Conservation (phyloP, 176 grass and related monocot species). For the Canna indica region DNA sequence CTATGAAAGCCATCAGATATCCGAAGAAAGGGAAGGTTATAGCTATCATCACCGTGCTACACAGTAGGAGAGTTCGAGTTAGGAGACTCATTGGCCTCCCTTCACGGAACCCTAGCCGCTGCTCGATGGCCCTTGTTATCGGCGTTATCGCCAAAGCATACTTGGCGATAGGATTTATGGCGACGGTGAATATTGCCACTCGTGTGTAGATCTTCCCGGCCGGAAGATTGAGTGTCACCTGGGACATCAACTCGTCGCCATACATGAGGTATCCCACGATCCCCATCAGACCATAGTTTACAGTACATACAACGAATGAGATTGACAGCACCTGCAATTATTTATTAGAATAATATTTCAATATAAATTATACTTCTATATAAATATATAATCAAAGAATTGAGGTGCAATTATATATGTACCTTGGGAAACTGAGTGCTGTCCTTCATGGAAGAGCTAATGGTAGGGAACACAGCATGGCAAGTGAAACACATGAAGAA, state of each 20-base stretch:
- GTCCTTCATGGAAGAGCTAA: conserved; percentile 65
- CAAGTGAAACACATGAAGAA: conserved; percentile 85
- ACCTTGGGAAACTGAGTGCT: conserved; percentile 63
- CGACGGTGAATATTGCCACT: conserved; percentile 69
- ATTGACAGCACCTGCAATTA: conserved; percentile 39
- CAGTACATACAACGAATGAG: conserved; percentile 51
- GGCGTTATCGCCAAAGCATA: conserved; percentile 59
- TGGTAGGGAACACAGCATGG: conserved; percentile 74
- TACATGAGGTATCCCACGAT: conserved; percentile 78
- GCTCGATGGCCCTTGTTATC: conserved; percentile 42
- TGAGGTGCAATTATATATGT: too few species aligned
- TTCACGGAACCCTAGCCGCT: conserved; percentile 26
- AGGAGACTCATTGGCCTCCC: conserved; percentile 18
- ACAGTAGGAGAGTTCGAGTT: conserved; percentile 35
- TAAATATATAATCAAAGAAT: too few species aligned
- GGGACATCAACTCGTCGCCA: conserved; percentile 38
- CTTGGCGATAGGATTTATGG: conserved; percentile 67
- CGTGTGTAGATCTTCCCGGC: conserved; percentile 42
- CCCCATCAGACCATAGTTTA: conserved; percentile 58
- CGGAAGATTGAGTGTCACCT: conserved; percentile 71
- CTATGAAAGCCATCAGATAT: conserved; percentile 66
- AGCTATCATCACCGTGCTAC: conserved; percentile 50
- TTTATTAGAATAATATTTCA: not conserved
- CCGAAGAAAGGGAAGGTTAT: conserved; percentile 64
- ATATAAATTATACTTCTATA: too few species aligned